A percentile compares a stretch with the other conserved stretches of the same genome.
Evolutionary conservation across 192 early-diverging fungal genomes (phyloP).

Genomic region (Coemansia furcata): DNA sequence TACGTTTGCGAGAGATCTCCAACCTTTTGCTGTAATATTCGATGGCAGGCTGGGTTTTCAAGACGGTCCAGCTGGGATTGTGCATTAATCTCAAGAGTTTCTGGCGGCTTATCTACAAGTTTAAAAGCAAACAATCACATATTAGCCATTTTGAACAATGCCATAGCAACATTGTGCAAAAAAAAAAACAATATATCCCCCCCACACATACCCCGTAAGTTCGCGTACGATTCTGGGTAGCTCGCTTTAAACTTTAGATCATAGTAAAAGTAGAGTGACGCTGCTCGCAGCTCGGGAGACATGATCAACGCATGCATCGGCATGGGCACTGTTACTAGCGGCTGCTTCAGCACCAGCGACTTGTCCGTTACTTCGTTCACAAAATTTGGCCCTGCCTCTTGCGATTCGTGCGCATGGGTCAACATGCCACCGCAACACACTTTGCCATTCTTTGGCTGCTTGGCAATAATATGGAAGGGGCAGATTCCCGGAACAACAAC

Average conservation of each 20-base stretch:
- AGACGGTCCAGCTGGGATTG: neutral
- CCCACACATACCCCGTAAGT: neutral
- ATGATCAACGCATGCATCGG: slow-evolving; percentile 25
- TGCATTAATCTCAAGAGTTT: neutral
- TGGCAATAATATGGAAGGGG: slow-evolving; percentile 34
- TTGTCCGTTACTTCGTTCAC: neutral
- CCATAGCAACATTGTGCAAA: neutral
- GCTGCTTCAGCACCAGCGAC: neutral
- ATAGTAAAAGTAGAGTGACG: slow-evolving; percentile 18
- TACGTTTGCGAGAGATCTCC: neutral
- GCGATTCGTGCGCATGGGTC: slow-evolving; percentile 18
- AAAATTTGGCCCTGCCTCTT: neutral
- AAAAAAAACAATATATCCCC: neutral
- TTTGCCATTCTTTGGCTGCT: neutral
- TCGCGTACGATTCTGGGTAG: slow-evolving; percentile 7
- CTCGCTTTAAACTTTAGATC: slow-evolving; percentile 12
- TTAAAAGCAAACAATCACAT: neutral
- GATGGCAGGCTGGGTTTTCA: slow-evolving; percentile 34
- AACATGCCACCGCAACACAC: slow-evolving; percentile 18
- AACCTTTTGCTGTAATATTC: slow-evolving; percentile 23
- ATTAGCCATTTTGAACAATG: neutral
- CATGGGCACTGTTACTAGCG: slow-evolving; percentile 33
- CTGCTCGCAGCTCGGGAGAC: slow-evolving; percentile 11
- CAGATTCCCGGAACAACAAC: slow-evolving; percentile 27
- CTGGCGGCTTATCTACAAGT: neutral